Base-by-base conservation (phyloP, 441 rosid genomes). In the Populus hybrid region DNA sequence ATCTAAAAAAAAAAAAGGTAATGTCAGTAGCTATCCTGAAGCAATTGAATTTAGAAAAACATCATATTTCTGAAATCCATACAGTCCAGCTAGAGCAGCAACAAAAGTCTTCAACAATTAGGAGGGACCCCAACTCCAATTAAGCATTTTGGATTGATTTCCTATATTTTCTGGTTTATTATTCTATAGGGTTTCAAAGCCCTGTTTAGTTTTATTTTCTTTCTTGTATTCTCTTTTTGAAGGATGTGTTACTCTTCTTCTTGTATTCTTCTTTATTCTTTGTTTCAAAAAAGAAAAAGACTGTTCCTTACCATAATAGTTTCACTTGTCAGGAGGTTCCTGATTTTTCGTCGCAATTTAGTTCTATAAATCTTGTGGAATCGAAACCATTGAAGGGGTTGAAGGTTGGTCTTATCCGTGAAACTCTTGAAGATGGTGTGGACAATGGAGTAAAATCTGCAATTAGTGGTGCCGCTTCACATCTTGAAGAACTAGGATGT, bases 401-500 rank as follows among this genome's bases (percentile, higher is more conserved):
- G 78, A 90, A 86, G 81, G 87, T 94, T 81, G 98, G 98, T 79
- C 75, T 94, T 10, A 94, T 93, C 65, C 79, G 82, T 57, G 97
- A 94, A 84, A 93, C 98, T 46, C 82, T 95, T 73, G 97, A 87
- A 78, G 89, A 79, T 26, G 94, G 95, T 84, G 91, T 95, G 74
- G 97, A 95, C 78, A 40, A 70, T 81, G 94, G 92, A 73, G 96
- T 95, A 38, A 86, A 80, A 84, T 88, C 97, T 75, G 92, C 83
- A 57, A 88, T 95, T 68, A 82, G 85, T 61, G 85, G 80, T 79
- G 98, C 98, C 77, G 97, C 88, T 24, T 85, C 89, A 11, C 97
- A 94, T 84, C 82, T 95, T 81, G 97, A 88, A 85, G 89, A 91
- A 73, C 83, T 95, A 85, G 98, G 99, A 78, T 92, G 98, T 82